Conservation (phyloP, 2,329 filamentous ascomycete genomes). For the Colletotrichum spaethianum region DNA sequence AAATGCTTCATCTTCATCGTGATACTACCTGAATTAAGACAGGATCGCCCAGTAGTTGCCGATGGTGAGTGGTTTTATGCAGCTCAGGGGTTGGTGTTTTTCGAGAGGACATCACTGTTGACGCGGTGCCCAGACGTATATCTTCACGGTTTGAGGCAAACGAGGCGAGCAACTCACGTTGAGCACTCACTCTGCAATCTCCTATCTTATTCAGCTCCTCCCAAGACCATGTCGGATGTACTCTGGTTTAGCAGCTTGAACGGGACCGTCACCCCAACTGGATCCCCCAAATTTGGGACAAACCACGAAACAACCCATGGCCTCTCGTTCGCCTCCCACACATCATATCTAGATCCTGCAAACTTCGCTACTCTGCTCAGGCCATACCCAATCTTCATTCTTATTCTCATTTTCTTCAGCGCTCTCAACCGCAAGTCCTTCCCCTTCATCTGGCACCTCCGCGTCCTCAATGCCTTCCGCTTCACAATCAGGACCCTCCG, state of each 20-base stretch:
- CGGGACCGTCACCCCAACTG: not conserved
- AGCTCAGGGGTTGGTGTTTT: not conserved
- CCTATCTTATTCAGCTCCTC: not conserved
- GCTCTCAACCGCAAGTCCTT: slow-evolving; percentile 4
- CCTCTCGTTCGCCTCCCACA: not conserved
- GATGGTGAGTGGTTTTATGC: too few relatives aligned
- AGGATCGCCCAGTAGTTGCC: not conserved
- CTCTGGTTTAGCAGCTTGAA: not conserved
- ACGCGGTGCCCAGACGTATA: not conserved
- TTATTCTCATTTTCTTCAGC: not conserved
- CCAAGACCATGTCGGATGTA: not conserved
- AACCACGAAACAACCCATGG: not conserved
- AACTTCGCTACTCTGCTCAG: not conserved
- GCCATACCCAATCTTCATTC: not conserved
- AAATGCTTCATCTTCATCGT: too few relatives aligned
- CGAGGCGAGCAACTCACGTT: too few relatives aligned
- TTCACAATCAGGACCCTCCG: slow-evolving; percentile 22
- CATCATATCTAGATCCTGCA: not conserved
- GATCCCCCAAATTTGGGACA: not conserved
- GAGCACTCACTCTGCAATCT: not conserved
- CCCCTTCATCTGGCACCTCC: slow-evolving; percentile 17
- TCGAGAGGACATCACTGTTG: not conserved
- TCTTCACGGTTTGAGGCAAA: not conserved
- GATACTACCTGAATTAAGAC: not conserved
- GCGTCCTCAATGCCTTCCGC: slow-evolving; percentile 20